These are phyloP conservation scores for Haematococcus lacustris DNA, from an alignment of 139 green algal genomes.

Conservation along the genomic window DNA sequence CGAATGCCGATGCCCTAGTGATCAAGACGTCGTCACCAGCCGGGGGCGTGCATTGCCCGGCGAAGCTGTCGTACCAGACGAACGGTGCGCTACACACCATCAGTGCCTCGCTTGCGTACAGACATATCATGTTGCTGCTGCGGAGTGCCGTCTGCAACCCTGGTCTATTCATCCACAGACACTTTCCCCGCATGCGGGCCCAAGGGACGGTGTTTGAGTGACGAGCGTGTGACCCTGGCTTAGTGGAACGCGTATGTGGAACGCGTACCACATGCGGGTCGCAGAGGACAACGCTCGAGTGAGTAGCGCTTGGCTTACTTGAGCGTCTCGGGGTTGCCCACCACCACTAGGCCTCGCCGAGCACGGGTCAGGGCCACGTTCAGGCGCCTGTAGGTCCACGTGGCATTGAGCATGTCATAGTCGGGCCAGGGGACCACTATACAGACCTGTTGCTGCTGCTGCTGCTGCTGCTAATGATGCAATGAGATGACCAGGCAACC, in stretches of 20 bases:
- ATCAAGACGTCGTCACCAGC: neutral
- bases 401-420: neutral
- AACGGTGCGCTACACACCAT: too few species aligned
- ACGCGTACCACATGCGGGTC: too few species aligned
- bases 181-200: too few species aligned
- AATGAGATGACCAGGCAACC: neutral
- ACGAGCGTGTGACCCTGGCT: too few species aligned
- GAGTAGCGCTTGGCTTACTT: neutral
- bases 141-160: neutral
- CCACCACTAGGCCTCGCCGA: slow-evolving; percentile 43
- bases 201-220: too few species aligned
- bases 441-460: neutral
- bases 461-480: neutral
- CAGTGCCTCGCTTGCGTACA: too few species aligned
- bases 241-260: too few species aligned
- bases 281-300: too few species aligned
- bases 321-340: slow-evolving; percentile 43
- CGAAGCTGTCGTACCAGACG: too few species aligned
- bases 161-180: neutral
- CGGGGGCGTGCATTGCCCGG: too few species aligned
- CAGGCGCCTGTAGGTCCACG: slow-evolving; percentile 42
- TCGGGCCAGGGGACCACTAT: neutral
- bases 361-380: slow-evolving; percentile 90
- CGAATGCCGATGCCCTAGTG: neutral
- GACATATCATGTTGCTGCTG: too few species aligned